These are phyloP conservation scores for Saturnispora mendoncae DNA, from an alignment of 805 yeast species.

Conservation along the genomic window DNA sequence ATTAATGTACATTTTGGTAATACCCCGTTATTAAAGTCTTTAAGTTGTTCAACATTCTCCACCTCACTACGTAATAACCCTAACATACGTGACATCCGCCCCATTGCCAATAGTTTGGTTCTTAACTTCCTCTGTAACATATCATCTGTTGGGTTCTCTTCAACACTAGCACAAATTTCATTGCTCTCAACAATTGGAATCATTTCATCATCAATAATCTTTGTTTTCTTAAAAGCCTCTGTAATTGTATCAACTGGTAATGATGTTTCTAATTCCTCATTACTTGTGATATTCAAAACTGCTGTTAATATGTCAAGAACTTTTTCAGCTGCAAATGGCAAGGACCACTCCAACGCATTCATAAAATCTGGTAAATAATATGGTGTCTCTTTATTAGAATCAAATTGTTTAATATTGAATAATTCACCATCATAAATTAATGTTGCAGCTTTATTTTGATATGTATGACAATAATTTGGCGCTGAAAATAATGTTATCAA, in stretches of 20 bases:
- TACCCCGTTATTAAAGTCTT: slow-evolving; percentile 61
- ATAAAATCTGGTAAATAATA: slow-evolving; percentile 94
- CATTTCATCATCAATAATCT: background rate
- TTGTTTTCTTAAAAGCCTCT: slow-evolving; percentile 6
- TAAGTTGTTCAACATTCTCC: slow-evolving; percentile 75
- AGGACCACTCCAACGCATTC: slow-evolving; percentile 96
- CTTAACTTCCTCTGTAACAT: slow-evolving; percentile 14
- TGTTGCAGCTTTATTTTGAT: slow-evolving; percentile 90
- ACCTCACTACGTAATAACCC: slow-evolving; percentile 80
- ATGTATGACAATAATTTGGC: slow-evolving; percentile 85
- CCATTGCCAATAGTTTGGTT: slow-evolving; percentile 2
- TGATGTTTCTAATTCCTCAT: slow-evolving; percentile 10
- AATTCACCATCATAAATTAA: slow-evolving; percentile 84
- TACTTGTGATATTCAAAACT: slow-evolving; percentile 55
- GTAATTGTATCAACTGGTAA: slow-evolving; percentile 7
- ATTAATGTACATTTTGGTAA: slow-evolving; percentile 81
- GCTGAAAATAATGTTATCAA: slow-evolving; percentile 88
- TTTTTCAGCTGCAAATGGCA: slow-evolving; percentile 95
- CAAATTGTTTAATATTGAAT: slow-evolving; percentile 91
- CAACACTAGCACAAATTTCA: background rate
- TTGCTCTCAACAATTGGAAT: too few relatives aligned
- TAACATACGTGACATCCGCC: slow-evolving; percentile 82
- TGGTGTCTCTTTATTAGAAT: slow-evolving; percentile 61
- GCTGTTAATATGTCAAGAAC: slow-evolving; percentile 87
- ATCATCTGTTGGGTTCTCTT: slow-evolving; percentile 11